Base-by-base conservation (phyloP, 2,329 filamentous ascomycete genomes). In the Fusarium nurragi region DNA sequence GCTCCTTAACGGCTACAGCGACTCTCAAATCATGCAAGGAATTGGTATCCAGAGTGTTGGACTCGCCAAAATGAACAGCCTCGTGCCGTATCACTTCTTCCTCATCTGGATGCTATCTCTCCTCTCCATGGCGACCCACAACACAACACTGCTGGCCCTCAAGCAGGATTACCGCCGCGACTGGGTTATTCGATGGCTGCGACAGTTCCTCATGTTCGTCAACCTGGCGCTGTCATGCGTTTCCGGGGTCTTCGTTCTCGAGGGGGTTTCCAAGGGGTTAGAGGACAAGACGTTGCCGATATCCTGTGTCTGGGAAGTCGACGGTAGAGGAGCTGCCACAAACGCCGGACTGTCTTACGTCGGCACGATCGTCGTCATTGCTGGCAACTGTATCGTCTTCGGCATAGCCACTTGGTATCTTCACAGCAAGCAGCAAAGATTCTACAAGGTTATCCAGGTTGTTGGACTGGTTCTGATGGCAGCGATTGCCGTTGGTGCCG, bases 1-100 rank as follows among this genome's bases (percentile, higher is more conserved):
- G 73, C 80, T 91, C 4, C 83, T 91, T 45, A 85, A 84, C 71
- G 83, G 85, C 61, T 87, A 89, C 77, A 87, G 84, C 18, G 88
- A 91, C 75, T 88, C 90, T 71, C 88, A 90, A 74, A 87, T 90
- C 73, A 78, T 90, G 52, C 88, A 87, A 18, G 88, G 88, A 37
- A 90, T 90, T 72, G 87, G 85, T n/a, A 85, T 91, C 54, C 88
- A 90, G 73, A 81, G 80, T 67, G 81, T 90, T 22, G 88, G 85
- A 0, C 81, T 91, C 2, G 84, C 84, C 6, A 86, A 87, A 70
- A 83, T 85, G 71, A 76, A 81, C 41, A 78, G 79, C 6, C 83
- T 90, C 73, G 81, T 88, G 0, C 83, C 87, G 0, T 91, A 91
- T 72, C 88, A 91, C 75, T 90, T 90, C 78, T 90, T 90, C 77